Conservation (phyloP, 2,329 filamentous ascomycete species). For the Didymosphaeria variabile region DNA sequence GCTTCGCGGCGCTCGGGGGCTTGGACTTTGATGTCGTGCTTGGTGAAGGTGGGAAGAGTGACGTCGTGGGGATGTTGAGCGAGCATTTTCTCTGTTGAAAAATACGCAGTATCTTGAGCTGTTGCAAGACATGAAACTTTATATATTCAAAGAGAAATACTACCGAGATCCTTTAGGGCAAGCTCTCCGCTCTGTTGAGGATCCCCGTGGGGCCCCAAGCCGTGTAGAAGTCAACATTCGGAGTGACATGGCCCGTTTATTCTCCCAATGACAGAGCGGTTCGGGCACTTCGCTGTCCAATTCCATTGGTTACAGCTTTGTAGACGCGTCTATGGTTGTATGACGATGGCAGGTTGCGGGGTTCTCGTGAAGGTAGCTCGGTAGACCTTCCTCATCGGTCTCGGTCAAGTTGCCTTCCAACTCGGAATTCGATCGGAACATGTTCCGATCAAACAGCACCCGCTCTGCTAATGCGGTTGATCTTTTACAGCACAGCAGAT, state of each 20-base stretch:
- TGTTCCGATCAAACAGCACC: no score
- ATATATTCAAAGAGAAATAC: not conserved
- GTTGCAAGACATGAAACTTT: not conserved
- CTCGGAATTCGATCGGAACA: no score
- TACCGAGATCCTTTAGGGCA: not conserved
- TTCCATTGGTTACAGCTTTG: not conserved
- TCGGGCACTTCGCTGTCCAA: not conserved
- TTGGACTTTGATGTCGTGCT: conserved; percentile 23
- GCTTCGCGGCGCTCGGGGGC: conserved; percentile 17
- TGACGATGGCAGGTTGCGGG: not conserved
- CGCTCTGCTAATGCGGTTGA: no score
- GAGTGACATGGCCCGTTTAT: conserved; percentile 20
- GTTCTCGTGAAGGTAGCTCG: not conserved
- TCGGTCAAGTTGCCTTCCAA: no score
- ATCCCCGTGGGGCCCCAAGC: not conserved
- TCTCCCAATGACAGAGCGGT: not conserved
- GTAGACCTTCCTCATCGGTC: not conserved
- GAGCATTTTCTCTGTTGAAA: conserved; percentile 23
- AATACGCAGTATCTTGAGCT: no score
- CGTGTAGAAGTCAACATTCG: conserved; percentile 3
- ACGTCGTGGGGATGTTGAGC: conserved; percentile 37
- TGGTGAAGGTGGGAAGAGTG: conserved; percentile 35
- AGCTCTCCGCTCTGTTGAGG: conserved; percentile 9
- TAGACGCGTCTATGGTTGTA: conserved; percentile 4
- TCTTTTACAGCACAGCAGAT: no score